phyloP scores from a whole-genome alignment of 495 filamentous ascomycete species.

The Haplographium delicatum region DNA sequence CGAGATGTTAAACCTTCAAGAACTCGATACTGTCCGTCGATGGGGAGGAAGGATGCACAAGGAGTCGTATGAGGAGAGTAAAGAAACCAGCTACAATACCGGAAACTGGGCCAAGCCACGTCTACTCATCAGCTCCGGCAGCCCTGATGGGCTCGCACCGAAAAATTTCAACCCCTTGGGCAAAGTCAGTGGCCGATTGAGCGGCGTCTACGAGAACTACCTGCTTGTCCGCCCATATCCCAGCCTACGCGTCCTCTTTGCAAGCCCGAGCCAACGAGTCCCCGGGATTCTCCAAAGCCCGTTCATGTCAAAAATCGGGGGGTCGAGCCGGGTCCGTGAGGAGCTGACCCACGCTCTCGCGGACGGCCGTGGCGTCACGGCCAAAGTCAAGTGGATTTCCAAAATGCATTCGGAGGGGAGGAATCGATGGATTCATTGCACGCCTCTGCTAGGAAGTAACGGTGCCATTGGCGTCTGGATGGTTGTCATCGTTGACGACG shows the following conservation, averaged over 20 bases:
- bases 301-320: conserved; percentile 57
- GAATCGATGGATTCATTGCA: conserved; percentile 57
- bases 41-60: conserved; percentile 52
- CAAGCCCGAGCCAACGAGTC: conserved; percentile 57
- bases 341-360: conserved; percentile 49
- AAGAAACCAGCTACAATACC: conserved; percentile 24
- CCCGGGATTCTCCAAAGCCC: conserved; percentile 60
- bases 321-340: conserved; percentile 43
- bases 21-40: conserved; percentile 52
- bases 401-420: conserved; percentile 40
- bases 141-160: conserved; percentile 1
- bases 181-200: conserved; percentile 27
- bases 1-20: conserved; percentile 56
- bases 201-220: conserved; percentile 51
- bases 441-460: conserved; percentile 51
- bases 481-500: conserved; percentile 55
- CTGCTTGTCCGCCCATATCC: conserved; percentile 58
- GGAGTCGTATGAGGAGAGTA: conserved; percentile 39
- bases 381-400: conserved; percentile 54
- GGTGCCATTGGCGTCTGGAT: conserved; percentile 60
- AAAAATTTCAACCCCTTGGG: conserved; percentile 1
- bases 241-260: conserved; percentile 58
- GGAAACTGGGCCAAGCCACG: conserved; percentile 33
- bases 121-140: conserved; percentile 33
- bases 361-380: conserved; percentile 52